phyloP scores from a whole-genome alignment of 805 yeast genomes.

The Metschnikowia santaceciliae region DNA sequence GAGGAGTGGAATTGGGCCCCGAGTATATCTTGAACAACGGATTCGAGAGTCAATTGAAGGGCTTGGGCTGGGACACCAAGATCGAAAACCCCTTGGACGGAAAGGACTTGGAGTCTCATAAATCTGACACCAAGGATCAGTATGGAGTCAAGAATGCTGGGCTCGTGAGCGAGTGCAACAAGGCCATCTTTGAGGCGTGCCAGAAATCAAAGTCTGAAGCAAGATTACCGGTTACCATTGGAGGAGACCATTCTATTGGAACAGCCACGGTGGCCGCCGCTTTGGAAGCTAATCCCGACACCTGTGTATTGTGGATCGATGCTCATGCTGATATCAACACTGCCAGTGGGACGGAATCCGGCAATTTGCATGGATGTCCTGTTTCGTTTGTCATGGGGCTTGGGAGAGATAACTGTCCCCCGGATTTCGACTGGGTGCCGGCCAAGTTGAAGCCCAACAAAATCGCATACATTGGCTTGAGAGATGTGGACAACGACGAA shows the following conservation, averaged over 20 bases:
- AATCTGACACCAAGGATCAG: conserved; percentile 41
- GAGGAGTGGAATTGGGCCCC: conserved; percentile 96
- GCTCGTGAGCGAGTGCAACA: conserved; percentile 71
- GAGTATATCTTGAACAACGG: conserved; percentile 71
- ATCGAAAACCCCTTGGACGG: conserved; percentile 52
- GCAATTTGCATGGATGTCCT: conserved; percentile 96
- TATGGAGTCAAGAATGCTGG: conserved; percentile 68
- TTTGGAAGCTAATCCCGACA: conserved; percentile 72
- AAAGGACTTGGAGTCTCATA: conserved; percentile 41
- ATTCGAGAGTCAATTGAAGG: conserved; percentile 54
- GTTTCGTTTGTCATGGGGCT: conserved; percentile 86
- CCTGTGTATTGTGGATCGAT: conserved; percentile 92
- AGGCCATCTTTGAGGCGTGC: conserved; percentile 60
- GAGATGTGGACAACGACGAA: conserved; percentile 91
- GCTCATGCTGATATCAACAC: conserved; percentile 98
- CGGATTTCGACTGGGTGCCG: conserved; percentile 79
- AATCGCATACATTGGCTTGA: conserved; percentile 87
- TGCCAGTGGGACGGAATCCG: conserved; percentile 74
- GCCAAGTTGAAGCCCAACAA: conserved; percentile 59
- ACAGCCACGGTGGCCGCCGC: conserved; percentile 90
- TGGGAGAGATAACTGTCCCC: conserved; percentile 62
- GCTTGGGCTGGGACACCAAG: conserved; percentile 67
- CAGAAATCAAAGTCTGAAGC: conserved; percentile 42
- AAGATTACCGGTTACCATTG: conserved; percentile 75
- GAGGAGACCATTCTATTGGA: conserved; percentile 97